These are phyloP conservation scores for Suaeda aralocaspica DNA, from an alignment of 148 eudicot species.

Conservation along the genomic window DNA sequence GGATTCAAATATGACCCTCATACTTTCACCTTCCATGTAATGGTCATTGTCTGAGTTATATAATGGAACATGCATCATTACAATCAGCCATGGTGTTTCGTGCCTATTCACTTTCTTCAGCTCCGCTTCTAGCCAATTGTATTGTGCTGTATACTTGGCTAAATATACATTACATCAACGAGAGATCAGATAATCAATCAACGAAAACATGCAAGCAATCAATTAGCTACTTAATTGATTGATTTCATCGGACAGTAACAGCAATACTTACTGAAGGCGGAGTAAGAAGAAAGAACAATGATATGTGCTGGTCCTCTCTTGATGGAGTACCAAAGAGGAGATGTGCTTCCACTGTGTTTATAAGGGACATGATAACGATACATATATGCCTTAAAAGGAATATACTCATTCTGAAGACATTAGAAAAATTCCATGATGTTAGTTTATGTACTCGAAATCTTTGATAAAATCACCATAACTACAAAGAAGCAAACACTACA, in stretches of 20 bases:
- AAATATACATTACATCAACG: background rate
- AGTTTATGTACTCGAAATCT: too few relatives aligned
- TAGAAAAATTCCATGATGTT: background rate
- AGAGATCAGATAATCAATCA: background rate
- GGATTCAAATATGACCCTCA: slow-evolving; percentile 33
- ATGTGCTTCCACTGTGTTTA: slow-evolving; percentile 34
- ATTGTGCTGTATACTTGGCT: slow-evolving; percentile 37
- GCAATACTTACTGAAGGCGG: slow-evolving; percentile 44
- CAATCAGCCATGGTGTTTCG: slow-evolving; percentile 40
- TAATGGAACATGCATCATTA: slow-evolving; percentile 31
- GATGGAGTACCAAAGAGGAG: slow-evolving; percentile 66
- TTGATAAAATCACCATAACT: too few relatives aligned
- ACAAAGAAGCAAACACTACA: too few relatives aligned
- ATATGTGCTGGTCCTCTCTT: slow-evolving; percentile 53
- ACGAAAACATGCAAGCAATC: too few relatives aligned
- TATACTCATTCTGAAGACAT: slow-evolving; percentile 24
- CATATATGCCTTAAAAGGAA: slow-evolving; percentile 28
- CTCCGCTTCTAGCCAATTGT: slow-evolving; percentile 27
- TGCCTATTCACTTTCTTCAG: slow-evolving; percentile 29
- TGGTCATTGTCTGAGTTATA: slow-evolving; percentile 32
- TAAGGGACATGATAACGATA: slow-evolving; percentile 32
- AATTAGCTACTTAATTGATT: too few relatives aligned
- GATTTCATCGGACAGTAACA: too few relatives aligned
- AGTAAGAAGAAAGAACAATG: slow-evolving; percentile 59
- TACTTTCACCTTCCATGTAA: slow-evolving; percentile 42